Base-by-base conservation (phyloP, 164 flowering plant species). In the Umbellularia californica region DNA sequence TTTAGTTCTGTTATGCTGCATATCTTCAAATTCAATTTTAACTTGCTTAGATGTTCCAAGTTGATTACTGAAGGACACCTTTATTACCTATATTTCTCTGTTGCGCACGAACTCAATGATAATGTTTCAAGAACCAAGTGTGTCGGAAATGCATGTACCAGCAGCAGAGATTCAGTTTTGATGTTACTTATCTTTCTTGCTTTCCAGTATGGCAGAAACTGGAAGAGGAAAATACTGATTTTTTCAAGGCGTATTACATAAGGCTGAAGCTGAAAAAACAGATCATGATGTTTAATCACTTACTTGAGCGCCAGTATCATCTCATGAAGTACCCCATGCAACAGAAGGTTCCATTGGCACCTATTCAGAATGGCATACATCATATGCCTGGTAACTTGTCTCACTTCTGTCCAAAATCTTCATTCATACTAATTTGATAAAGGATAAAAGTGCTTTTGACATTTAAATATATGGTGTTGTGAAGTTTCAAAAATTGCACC, bases 211-310 rank as follows among this genome's bases (percentile, higher is more conserved):
- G 99, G 99, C 98, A 95, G 90, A 95, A 95, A 83, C 71, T 93
- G 84, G 98, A 95, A 85, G 98, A 95, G 84, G 97, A 93, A 84
- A 95, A 95, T 88, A 89, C 93, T 11, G 99, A 93, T 62, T 95
- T 95, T 79, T 95, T 95, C 88, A 87, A 92, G 81, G 97, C 98
- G 1, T 95, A 95, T 76, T 92, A 92, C 83, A 89, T 92, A 73
- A 88, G 99, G 83, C 82, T 95, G 65, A 90, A 93, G 80, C 78
- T 95, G 87, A 95, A 93, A 86, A 93, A 90, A 74, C 99, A 95
- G 83, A 95, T 95, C 24, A 83, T 91, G 35, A 23, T 91, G 80
- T 95, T 95, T 81, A 95, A 95, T 77, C 90, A 91, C 78, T 83
- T 93, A 82, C 97, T 95, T 75, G 95, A 95, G 81, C 93, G 88